Percentiles rank a stretch among this genome's conserved stretches.
These are phyloP conservation scores for Fusarium globosum DNA, from an alignment of 2,329 filamentous ascomycete species.

Conservation along the genomic window DNA sequence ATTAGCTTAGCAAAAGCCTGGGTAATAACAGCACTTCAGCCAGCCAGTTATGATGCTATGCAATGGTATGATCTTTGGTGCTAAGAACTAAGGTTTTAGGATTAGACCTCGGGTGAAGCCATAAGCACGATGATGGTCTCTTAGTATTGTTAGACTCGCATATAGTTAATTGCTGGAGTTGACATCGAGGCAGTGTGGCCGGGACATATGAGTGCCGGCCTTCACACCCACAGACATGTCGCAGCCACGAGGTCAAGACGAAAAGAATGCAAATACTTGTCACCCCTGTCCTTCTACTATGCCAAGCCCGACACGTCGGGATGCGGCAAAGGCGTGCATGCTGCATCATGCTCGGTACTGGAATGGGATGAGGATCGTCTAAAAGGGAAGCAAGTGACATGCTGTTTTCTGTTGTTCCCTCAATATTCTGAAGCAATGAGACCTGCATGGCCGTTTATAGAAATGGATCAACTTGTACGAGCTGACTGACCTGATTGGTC, in stretches of 20 bases:
- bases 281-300: background rate
- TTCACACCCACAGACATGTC: background rate
- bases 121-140: background rate
- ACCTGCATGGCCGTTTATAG: background rate
- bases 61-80: background rate
- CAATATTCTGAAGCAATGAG: background rate
- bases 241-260: background rate
- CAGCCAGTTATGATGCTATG: background rate
- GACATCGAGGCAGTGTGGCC: background rate
- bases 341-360: background rate
- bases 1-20: slow-evolving; percentile 2
- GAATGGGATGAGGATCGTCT: background rate
- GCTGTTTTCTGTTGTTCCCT: background rate
- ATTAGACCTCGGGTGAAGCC: background rate
- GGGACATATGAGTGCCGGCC: background rate
- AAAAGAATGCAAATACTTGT: background rate
- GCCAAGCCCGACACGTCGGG: background rate
- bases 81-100: background rate
- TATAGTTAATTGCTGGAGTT: background rate
- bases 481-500: background rate
- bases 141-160: background rate
- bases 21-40: background rate
- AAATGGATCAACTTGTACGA: background rate
- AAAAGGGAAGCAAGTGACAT: background rate
- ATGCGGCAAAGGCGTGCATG: slow-evolving; percentile 2